Evolutionary conservation across 495 filamentous ascomycete genomes (phyloP).

Genomic region (Lophiostoma macrostomum): DNA sequence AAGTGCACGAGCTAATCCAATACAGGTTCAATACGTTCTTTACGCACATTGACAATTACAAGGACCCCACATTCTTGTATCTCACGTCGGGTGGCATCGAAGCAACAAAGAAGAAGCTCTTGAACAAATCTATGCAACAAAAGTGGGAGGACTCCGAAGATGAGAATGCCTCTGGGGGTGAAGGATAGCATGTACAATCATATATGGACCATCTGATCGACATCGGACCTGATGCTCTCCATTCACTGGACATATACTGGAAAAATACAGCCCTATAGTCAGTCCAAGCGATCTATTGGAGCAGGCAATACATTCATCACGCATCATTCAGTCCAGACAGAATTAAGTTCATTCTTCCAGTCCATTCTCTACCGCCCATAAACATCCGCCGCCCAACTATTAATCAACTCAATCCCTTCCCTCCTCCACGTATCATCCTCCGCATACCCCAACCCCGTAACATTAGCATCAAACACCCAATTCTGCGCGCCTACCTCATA

Average conservation of each 20-base stretch:
- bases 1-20: slow-evolving; percentile 3
- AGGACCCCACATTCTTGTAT: slow-evolving; percentile 70
- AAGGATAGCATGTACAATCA: too few relatives aligned
- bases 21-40: slow-evolving; percentile 75
- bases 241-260: too few relatives aligned
- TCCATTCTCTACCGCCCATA: slow-evolving; percentile 18
- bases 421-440: slow-evolving; percentile 51
- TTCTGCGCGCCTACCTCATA: slow-evolving; percentile 37
- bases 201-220: too few relatives aligned
- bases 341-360: not conserved
- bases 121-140: slow-evolving; percentile 13
- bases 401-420: slow-evolving; percentile 44
- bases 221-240: too few relatives aligned
- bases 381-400: slow-evolving; percentile 38
- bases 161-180: slow-evolving; percentile 26
- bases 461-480: slow-evolving; percentile 51
- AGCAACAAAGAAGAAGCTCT: slow-evolving; percentile 18
- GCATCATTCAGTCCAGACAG: too few relatives aligned
- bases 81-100: slow-evolving; percentile 49
- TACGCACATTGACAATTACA: slow-evolving; percentile 77
- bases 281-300: too few relatives aligned
- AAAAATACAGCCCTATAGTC: too few relatives aligned
- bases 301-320: too few relatives aligned
- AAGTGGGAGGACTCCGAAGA: slow-evolving; percentile 30
- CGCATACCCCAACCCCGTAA: slow-evolving; percentile 42